Base-by-base conservation (phyloP, 352 stramenopile genomes). In the Pythium utonaiense region DNA sequence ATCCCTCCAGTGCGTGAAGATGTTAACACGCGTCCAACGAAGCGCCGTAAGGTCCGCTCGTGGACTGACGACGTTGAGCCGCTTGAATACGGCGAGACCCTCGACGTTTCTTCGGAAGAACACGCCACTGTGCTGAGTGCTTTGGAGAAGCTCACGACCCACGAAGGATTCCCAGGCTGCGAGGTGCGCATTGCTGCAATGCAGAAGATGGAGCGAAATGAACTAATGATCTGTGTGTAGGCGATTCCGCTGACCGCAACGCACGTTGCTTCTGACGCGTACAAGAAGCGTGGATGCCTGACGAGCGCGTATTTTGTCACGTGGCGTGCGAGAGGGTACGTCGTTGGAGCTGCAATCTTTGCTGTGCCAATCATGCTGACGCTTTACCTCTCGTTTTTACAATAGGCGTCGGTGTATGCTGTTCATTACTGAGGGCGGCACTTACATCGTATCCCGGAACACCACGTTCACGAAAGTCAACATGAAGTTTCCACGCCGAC, bases 401-500 rank as follows among this genome's bases (percentile, higher is more conserved):
- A 62, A 2, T 53, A 93, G 86, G 13, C 83, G 78, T 49, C 86
- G 86, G 19, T 95, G 86, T 64, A 64, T 95, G 62, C 66, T 95
- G 21, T 91, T 86, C 58, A 72, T 88, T 19, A 74, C 78, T 30
- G 75, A 81, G 6, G 77, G 78, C 16, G 83, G 72, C 17, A 89
- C 82, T 19, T 93, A 90, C 47, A 74, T 95, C 13, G 78, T 95
- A 6, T 95, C 83, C 38, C 82, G 86, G 1, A 71, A 90, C 61
- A 84, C 89, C 75, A 83, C 83, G 0, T 91, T 95, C 50, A 91
- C 86, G 10, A 93, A 93, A 66, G 76, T 93, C n/a, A 72, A 89
- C 21, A 91, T 95, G 80, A 92, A 92, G 59, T 92, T 95, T 44
- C 83, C 86, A n/a, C 82, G 83, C 41, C 79, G 83, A 62, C 78